Conservation (phyloP, 257 asterid species). For the Nyctanthes arbortristis region DNA sequence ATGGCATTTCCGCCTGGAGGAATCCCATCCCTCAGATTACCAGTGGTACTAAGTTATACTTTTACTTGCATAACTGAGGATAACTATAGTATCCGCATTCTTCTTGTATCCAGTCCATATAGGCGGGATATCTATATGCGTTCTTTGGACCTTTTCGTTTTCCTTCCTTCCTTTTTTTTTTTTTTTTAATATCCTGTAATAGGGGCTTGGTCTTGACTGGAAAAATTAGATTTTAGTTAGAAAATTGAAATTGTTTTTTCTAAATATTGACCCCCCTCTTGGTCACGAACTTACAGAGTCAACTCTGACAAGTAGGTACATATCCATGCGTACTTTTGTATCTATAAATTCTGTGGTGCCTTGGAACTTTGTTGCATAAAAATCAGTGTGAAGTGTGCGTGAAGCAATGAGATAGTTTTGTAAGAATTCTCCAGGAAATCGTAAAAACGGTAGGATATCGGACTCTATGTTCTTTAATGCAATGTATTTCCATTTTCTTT, state of each 20-base stretch:
- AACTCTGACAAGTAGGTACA: background rate
- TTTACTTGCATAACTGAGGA: constrained; percentile 11
- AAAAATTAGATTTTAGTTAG: background rate
- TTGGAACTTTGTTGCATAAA: constrained; percentile 14
- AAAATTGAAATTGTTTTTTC: background rate
- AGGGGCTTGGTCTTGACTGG: constrained; percentile 3
- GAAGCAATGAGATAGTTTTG: background rate
- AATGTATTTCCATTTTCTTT: constrained; percentile 12
- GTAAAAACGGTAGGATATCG: background rate
- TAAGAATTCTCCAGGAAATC: constrained; percentile 9
- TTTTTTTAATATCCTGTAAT: background rate
- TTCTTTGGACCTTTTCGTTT: background rate
- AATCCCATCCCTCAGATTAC: constrained; percentile 59
- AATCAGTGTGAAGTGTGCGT: constrained; percentile 16
- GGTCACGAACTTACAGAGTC: too few relatives aligned
- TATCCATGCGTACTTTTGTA: constrained; percentile 9
- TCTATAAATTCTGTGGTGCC: constrained; percentile 2
- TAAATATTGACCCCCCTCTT: too few relatives aligned
- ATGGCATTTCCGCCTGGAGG: constrained; percentile 53
- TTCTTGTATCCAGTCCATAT: background rate
- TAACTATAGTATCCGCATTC: constrained; percentile 14
- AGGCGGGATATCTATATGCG: background rate
- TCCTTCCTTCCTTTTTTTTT: too few relatives aligned
- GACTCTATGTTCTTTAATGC: background rate
- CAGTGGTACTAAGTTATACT: constrained; percentile 60